Evolutionary conservation across 2,329 filamentous ascomycete genomes (phyloP).

Genomic region (Penicillium decumbens): DNA sequence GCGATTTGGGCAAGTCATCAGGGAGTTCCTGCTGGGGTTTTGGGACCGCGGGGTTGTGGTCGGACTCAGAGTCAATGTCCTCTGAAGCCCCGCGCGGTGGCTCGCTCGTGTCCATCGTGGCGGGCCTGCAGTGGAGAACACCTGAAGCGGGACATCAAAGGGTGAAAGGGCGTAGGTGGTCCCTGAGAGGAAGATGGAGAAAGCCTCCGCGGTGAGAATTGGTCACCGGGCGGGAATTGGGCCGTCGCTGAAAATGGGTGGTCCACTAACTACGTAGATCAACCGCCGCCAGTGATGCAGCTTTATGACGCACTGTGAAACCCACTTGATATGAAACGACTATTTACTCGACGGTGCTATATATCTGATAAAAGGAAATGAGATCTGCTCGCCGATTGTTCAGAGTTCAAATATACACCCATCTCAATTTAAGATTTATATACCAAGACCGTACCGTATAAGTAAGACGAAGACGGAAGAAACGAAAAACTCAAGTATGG

Average conservation of each 20-base stretch:
- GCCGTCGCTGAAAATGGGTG: conserved; percentile 15
- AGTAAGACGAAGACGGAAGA: not conserved
- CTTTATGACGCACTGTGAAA: conserved; percentile 17
- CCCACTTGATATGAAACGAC: conserved; percentile 9
- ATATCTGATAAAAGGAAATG: not conserved
- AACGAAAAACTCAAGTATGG: conserved; percentile 1
- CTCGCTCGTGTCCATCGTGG: conserved; percentile 35
- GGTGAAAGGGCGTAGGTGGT: conserved; percentile 11
- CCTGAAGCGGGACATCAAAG: conserved; percentile 19
- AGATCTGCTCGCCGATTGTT: not conserved
- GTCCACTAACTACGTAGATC: conserved; percentile 17
- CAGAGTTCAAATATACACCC: not conserved
- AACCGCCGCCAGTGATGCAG: conserved; percentile 13
- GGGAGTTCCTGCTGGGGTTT: conserved; percentile 54
- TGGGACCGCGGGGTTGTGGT: conserved; percentile 20
- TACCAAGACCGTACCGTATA: not conserved
- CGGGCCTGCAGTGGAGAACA: conserved; percentile 15
- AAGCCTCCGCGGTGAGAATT: conserved; percentile 7
- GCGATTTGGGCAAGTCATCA: conserved; percentile 78
- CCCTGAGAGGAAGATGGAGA: conserved; percentile 14
- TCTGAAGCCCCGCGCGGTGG: conserved; percentile 31
- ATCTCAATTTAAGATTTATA: not conserved
- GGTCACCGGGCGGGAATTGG: conserved; percentile 10
- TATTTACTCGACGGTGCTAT: not conserved
- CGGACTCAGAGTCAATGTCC: conserved; percentile 25